These are phyloP conservation scores for Veloboletus limbatus DNA, from an alignment of 1,284 basidiomycete species.

Conservation along the genomic window DNA sequence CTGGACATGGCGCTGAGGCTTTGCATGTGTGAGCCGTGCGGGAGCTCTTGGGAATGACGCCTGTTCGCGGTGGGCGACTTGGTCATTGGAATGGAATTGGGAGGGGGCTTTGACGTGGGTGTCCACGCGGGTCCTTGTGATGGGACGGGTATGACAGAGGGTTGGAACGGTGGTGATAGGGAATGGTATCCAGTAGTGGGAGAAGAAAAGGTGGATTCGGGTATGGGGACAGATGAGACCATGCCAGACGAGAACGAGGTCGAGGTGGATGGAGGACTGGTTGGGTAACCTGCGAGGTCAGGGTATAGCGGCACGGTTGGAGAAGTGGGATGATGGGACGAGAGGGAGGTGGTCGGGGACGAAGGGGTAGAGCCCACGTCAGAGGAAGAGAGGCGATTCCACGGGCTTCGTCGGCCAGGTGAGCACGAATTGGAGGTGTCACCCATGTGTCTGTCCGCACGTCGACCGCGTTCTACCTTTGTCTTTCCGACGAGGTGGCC, in stretches of 20 bases:
- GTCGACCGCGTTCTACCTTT: slow-evolving; percentile 29
- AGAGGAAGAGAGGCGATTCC: slow-evolving; percentile 22
- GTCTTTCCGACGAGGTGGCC: slow-evolving; percentile 16
- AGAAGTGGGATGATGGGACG: slow-evolving; percentile 22
- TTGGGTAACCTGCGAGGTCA: slow-evolving; percentile 20
- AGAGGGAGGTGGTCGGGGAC: slow-evolving; percentile 24
- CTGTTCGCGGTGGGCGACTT: slow-evolving; percentile 10
- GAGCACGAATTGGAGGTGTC: slow-evolving; percentile 20
- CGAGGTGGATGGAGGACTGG: slow-evolving; percentile 13
- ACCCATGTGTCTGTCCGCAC: slow-evolving; percentile 19
- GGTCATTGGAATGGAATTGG: background rate
- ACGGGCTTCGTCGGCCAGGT: slow-evolving; percentile 24
- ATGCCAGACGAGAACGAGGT: slow-evolving; percentile 15
- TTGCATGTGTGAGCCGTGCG: slow-evolving; percentile 19
- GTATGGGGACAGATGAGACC: slow-evolving; percentile 15
- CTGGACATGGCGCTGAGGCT: slow-evolving; percentile 26
- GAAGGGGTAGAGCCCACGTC: slow-evolving; percentile 27
- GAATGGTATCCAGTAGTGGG: slow-evolving; percentile 20
- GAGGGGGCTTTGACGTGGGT: slow-evolving; percentile 2
- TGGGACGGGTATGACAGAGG: slow-evolving; percentile 12
- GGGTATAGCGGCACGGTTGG: slow-evolving; percentile 26
- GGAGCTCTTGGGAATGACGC: slow-evolving; percentile 27
- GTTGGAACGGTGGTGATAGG: too few species aligned
- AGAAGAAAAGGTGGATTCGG: slow-evolving; percentile 15
- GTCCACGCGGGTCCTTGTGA: slow-evolving; percentile 23